phyloP scores from a whole-genome alignment of 805 yeast species.

The Zygoascus tannicola region DNA sequence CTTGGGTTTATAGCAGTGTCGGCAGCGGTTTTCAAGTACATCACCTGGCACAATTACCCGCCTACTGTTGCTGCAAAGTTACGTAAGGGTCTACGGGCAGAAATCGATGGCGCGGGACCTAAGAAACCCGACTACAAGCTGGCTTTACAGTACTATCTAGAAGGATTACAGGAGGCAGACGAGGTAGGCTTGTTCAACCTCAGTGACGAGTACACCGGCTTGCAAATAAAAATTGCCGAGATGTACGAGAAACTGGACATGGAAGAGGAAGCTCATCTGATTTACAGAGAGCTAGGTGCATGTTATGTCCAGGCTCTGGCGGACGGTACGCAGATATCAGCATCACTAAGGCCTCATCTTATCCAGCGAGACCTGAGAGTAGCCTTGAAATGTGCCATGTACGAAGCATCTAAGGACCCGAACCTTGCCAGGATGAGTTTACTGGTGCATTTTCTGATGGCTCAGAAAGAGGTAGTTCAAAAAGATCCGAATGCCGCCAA shows the following conservation, averaged over 20 bases:
- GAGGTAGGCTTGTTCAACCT: conserved; percentile 45
- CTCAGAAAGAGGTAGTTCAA: conserved; percentile 52
- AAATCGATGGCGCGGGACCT: conserved; percentile 51
- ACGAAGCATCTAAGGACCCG: conserved; percentile 37
- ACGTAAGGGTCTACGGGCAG: conserved; percentile 76
- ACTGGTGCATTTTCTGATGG: conserved; percentile 51
- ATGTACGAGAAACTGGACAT: conserved; percentile 66
- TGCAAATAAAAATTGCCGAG: conserved; percentile 78
- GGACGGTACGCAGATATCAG: conserved; percentile 34
- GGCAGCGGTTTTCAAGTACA: conserved; percentile 13
- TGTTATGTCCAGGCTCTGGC: conserved; percentile 44
- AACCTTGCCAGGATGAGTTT: conserved; percentile 47
- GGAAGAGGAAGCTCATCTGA: conserved; percentile 52
- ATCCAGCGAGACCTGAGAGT: conserved; percentile 65
- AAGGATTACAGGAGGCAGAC: conserved; percentile 60
- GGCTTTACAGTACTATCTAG: conserved; percentile 65
- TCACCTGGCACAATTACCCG: conserved; percentile 35
- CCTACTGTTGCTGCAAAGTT: conserved; percentile 58
- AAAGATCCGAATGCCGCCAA: conserved; percentile 19
- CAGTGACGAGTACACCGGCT: conserved; percentile 80
- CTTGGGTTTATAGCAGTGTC: conserved; percentile 1
- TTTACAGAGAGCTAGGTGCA: conserved; percentile 59
- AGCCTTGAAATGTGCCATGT: conserved; percentile 56
- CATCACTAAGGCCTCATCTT: conserved; percentile 41
- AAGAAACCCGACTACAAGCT: conserved; percentile 45